Evolutionary conservation across 768 basidiomycete genomes (phyloP).

Genomic region (Suillus weaverae): DNA sequence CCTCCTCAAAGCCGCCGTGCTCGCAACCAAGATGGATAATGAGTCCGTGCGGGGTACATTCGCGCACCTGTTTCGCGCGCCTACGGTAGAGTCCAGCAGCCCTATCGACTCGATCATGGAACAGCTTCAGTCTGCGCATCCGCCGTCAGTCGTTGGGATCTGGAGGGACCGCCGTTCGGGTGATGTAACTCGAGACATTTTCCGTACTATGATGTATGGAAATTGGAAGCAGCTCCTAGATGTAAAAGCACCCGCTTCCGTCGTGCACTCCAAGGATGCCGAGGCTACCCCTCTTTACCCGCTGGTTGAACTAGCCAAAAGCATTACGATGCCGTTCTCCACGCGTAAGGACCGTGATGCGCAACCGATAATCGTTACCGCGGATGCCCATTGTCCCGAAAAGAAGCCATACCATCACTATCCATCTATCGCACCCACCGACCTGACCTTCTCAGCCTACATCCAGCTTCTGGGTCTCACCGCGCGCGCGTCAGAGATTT

Average conservation of each 20-base stretch:
- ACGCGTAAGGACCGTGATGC: not conserved
- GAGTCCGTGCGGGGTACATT: constrained; percentile 51
- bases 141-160: constrained; percentile 35
- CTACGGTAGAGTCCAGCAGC: constrained; percentile 10
- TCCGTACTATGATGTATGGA: constrained; percentile 56
- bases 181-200: constrained; percentile 50
- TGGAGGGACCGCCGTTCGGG: constrained; percentile 50
- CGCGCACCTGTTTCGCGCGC: constrained; percentile 37
- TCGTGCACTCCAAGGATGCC: constrained; percentile 27
- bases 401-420: constrained; percentile 21
- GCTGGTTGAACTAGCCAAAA: constrained; percentile 29
- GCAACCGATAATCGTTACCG: not conserved
- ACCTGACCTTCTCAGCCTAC: constrained; percentile 54
- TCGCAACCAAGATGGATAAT: constrained; percentile 51
- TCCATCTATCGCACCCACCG: constrained; percentile 48
- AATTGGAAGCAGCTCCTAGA: constrained; percentile 48
- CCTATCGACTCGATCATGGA: constrained; percentile 30
- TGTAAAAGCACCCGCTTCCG: constrained; percentile 38
- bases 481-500: constrained; percentile 56
- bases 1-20: constrained; percentile 59
- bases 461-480: constrained; percentile 59
- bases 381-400: not conserved
- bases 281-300: constrained; percentile 24
- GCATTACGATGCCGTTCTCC: constrained; percentile 20
- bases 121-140: constrained; percentile 29